A percentile compares a stretch with the other conserved stretches of the same genome.
These are phyloP conservation scores for Trebouxia sp. DNA, from an alignment of 139 green algal species.

Conservation along the genomic window DNA sequence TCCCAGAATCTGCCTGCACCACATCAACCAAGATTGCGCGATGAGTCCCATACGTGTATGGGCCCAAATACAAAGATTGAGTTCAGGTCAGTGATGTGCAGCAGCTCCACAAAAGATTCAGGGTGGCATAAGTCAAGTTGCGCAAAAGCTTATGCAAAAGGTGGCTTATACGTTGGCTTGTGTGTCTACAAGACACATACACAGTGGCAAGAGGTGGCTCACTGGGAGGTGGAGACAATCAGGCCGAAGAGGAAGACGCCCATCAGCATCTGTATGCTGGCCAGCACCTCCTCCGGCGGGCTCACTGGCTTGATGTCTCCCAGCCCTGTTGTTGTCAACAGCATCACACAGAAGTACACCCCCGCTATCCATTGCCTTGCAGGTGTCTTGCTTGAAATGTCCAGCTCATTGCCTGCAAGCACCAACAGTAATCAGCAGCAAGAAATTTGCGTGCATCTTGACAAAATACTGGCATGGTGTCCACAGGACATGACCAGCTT, in stretches of 20 bases:
- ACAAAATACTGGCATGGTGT: too few relatives aligned
- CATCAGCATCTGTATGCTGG: not conserved
- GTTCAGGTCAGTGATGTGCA: too few relatives aligned
- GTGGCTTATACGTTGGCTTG: too few relatives aligned
- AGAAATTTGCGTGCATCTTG: not conserved
- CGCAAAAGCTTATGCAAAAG: too few relatives aligned
- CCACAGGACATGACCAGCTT: too few relatives aligned
- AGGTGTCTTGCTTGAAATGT: not conserved
- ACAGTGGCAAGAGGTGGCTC: not conserved
- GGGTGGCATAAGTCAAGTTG: too few relatives aligned
- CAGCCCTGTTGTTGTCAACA: not conserved
- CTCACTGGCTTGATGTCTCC: constrained; percentile 15
- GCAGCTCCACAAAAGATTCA: too few relatives aligned
- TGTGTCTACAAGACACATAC: not conserved
- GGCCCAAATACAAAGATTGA: too few relatives aligned
- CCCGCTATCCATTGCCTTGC: not conserved
- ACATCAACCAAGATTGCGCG: too few relatives aligned
- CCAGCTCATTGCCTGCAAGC: constrained; percentile 4
- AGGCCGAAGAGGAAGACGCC: constrained; percentile 25
- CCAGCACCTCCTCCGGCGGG: not conserved
- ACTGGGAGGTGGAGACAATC: constrained; percentile 23
- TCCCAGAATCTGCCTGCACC: not conserved
- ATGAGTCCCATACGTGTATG: too few relatives aligned
- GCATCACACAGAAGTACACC: not conserved
- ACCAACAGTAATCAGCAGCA: not conserved